Base-by-base conservation (phyloP, 345 rosid genomes). In the Laguncularia racemosa region DNA sequence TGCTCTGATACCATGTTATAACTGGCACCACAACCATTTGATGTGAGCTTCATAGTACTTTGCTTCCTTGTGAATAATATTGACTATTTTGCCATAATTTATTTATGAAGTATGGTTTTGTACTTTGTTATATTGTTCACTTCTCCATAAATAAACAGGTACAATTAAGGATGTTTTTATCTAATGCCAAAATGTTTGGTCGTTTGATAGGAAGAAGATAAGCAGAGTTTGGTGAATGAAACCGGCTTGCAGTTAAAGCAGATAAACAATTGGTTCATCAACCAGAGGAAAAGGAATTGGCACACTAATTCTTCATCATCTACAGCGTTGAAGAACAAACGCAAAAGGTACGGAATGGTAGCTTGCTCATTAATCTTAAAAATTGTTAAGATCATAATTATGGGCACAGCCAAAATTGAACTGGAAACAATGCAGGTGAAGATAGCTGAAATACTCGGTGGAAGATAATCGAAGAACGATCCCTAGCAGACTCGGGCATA, bases 221-320 rank as follows among this genome's bases (percentile, higher is more conserved):
- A 95, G 84, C 84, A 73, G n/a, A 85, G 83, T 57, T 58, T 95
- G 76, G 99, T 95, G 51, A 90, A 90, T 56, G 99, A 95, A 68
- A 95, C 99, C 6, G 99, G 99, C 21, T 67, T 95, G 77, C 97
- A 95, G 59, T 66, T 95, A 65, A 95, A 95, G 69, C 99, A 95
- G 83, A 90, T 95, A 66, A 87, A 93, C 71, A 93, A 93, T 61
- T 93, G 99, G 99, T 93, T 93, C 71, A 93, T 93, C 67, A 93
- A 93, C 69, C 97, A 95, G 61, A 84, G 99, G 75, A 95, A 95
- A 78, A 79, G 99, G 67, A 95, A 95, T 59, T 95, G 99, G 99
- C 92, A 95, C 56, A 90, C 81, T 60, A 90, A 85, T 64, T 86
- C 97, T 61, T 95, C 99, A 47, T 65, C 88, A 60, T 88, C 99